phyloP scores from a whole-genome alignment of 2,329 filamentous ascomycete species.

The Monilinia laxa region DNA sequence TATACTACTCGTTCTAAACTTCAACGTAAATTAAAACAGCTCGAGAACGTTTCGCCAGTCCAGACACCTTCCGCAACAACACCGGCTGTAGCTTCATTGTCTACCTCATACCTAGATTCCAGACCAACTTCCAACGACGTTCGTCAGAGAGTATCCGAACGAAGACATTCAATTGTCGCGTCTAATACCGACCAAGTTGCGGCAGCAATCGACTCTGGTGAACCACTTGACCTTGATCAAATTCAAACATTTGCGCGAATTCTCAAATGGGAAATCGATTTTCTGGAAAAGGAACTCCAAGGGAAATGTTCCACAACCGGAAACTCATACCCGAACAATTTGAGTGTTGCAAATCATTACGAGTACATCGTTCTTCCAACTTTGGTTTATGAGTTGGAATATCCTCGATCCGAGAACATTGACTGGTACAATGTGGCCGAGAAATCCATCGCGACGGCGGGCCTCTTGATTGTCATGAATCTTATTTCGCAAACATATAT shows the following conservation, averaged over 20 bases:
- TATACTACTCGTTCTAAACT: conserved; percentile 52
- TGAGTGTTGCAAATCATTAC: conserved; percentile 63
- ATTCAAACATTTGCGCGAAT: conserved; percentile 63
- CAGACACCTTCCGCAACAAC: conserved; percentile 46
- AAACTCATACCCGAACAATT: conserved; percentile 65
- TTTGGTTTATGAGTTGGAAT: conserved; percentile 76
- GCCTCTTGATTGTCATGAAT: conserved; percentile 75
- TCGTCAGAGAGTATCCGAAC: conserved; percentile 46
- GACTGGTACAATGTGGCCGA: conserved; percentile 75
- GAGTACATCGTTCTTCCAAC: conserved; percentile 76
- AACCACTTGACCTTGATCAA: conserved; percentile 61
- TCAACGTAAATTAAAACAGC: conserved; percentile 52
- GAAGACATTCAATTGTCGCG: conserved; percentile 28
- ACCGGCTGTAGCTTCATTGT: conserved; percentile 46
- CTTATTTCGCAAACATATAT: conserved; percentile 75
- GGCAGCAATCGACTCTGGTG: conserved; percentile 58
- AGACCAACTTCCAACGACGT: conserved; percentile 45
- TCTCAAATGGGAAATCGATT: conserved; percentile 61
- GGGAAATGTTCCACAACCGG: conserved; percentile 53
- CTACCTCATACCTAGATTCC: conserved; percentile 48
- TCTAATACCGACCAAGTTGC: conserved; percentile 61
- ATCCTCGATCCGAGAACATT: conserved; percentile 67
- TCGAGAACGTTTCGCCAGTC: conserved; percentile 54
- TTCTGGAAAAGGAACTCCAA: conserved; percentile 59
- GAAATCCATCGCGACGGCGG: conserved; percentile 68